These are phyloP conservation scores for Arthrocladium fulminans DNA, from an alignment of 2,329 filamentous ascomycete genomes.

Conservation along the genomic window DNA sequence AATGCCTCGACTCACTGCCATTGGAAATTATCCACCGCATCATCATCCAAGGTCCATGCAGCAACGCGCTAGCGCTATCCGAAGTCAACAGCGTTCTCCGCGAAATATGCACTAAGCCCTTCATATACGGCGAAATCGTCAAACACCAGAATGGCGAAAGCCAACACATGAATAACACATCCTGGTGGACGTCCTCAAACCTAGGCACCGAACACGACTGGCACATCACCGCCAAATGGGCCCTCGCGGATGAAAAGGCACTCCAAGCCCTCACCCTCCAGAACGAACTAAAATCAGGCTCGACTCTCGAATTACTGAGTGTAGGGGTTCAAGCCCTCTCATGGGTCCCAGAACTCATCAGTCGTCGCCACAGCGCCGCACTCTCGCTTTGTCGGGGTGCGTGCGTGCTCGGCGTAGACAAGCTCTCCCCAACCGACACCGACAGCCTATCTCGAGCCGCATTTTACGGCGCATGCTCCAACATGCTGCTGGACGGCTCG, in stretches of 20 bases:
- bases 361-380: too few species aligned
- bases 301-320: too few species aligned
- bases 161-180: not conserved
- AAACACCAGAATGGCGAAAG: not conserved
- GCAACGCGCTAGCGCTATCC: not conserved
- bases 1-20: not conserved
- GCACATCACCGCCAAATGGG: not conserved
- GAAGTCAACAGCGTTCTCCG: slow-evolving; percentile 1
- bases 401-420: too few species aligned
- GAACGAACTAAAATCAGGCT: too few species aligned
- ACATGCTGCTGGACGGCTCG: too few species aligned
- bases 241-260: not conserved
- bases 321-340: not conserved
- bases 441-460: too few species aligned
- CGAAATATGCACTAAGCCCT: not conserved
- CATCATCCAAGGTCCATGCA: not conserved
- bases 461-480: too few species aligned
- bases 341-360: not conserved
- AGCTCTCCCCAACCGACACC: too few species aligned
- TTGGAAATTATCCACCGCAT: not conserved
- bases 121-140: not conserved
- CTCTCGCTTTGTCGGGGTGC: too few species aligned
- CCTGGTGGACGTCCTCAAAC: not conserved
- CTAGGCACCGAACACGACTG: not conserved
- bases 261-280: too few species aligned